Base-by-base conservation (phyloP, 495 filamentous ascomycete genomes). In the Trichoderma reesei region DNA sequence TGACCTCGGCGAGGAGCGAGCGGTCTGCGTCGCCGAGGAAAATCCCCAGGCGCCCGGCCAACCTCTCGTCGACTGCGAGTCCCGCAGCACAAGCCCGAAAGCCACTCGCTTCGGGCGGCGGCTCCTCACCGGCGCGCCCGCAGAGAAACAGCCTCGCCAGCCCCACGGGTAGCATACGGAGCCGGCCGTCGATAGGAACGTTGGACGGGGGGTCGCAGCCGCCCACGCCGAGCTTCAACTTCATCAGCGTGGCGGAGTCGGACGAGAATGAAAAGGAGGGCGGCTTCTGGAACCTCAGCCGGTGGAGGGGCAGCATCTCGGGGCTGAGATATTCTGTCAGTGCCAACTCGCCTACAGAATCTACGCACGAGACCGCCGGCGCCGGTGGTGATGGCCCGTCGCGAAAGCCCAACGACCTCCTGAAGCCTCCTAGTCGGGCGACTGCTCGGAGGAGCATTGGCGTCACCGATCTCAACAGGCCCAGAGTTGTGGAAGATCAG, bases 21-120 rank as follows among this genome's bases (percentile, higher is more conserved):
- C 73, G 80, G n/a, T 82, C 79, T 0, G 62, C 78, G 0, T 82
- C 80, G 41, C 82, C 82, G 1, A 73, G 66, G n/a, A 82, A 82
- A 63, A 68, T 75, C 18, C 66, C 64, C 39, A 63, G 72, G 16
- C 71, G 76, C 1, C 73, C 76, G 13, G 63, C 73, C 3, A 67
- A 69, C 10, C 68, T 71, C 20, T 70, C 66, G 26, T 72, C 69
- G 8, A 71, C 51, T 1, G 46, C 9, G 8, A 56, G 34, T 34
- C 9, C 26, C 20, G 16, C 31, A 34, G 51, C 51, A 65, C 51
- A 67, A 48, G 64, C 68, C 5, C 48, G 70, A 14, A 67, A 68
- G 10, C 72, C 71, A 33, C 70, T 71, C 1, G 65, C 11, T 70
- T 72, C 63, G 68, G 69, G 66, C 59, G 65, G 59, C n/a, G n/a